Percentiles rank a stretch among this genome's conserved stretches.
Evolutionary conservation across 2,329 filamentous ascomycete species (phyloP).

Genomic region (Talaromyces sp.): DNA sequence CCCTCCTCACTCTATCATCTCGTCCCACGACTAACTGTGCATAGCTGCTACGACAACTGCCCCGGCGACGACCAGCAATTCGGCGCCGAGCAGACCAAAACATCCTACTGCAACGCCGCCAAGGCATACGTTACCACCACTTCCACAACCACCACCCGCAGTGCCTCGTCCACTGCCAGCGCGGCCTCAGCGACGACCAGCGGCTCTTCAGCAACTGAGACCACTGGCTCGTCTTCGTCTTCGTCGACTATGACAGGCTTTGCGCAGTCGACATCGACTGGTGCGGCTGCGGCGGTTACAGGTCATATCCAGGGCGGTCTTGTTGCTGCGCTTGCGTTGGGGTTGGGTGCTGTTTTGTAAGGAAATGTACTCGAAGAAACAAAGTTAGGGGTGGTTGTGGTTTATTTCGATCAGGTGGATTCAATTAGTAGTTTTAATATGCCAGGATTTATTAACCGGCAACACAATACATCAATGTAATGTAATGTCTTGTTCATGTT

Average conservation of each 20-base stretch:
- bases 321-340: conserved; percentile 20
- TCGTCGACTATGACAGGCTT: background rate
- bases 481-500: background rate
- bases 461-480: too few species aligned
- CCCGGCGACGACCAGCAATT: conserved; percentile 41
- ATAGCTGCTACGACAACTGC: conserved; percentile 61
- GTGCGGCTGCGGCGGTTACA: conserved; percentile 7
- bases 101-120: conserved; percentile 40
- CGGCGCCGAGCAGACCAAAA: conserved; percentile 27
- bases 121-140: conserved; percentile 27
- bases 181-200: background rate
- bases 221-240: conserved; percentile 15
- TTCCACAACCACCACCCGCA: conserved; percentile 11
- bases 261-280: background rate
- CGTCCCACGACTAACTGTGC: conserved; percentile 1
- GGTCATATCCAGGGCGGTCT: conserved; percentile 19
- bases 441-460: too few species aligned
- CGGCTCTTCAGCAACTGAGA: conserved; percentile 3
- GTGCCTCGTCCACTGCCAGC: background rate
- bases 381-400: too few species aligned
- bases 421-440: too few species aligned
- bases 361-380: too few species aligned
- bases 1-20: conserved; percentile 8
- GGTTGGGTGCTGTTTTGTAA: conserved; percentile 11
- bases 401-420: background rate